A percentile compares a stretch with the other conserved stretches of the same genome.
phyloP scores from a whole-genome alignment of 2,329 filamentous ascomycete species.

The Fusarium pseudonygamai region DNA sequence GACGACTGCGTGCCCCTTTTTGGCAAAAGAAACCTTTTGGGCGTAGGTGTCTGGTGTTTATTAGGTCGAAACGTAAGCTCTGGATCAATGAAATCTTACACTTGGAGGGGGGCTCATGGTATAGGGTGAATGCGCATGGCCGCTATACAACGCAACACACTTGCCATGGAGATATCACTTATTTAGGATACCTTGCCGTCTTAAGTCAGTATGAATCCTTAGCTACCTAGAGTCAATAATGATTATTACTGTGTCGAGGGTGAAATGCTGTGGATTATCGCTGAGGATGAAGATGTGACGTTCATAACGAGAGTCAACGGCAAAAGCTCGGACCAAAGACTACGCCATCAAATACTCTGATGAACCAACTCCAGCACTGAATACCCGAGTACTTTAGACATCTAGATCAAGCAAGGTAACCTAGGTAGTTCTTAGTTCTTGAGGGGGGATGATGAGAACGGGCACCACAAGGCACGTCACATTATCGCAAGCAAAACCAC shows the following conservation, averaged over 20 bases:
- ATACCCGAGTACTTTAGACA: background rate
- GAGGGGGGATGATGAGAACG: background rate
- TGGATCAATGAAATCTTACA: constrained; percentile 22
- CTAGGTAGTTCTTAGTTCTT: background rate
- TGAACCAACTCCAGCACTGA: background rate
- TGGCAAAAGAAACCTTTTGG: constrained; percentile 51
- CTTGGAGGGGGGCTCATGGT: constrained; percentile 44
- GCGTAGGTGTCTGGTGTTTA: constrained; percentile 50
- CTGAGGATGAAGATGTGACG: constrained; percentile 9
- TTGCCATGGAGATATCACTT: background rate
- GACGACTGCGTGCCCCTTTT: constrained; percentile 47
- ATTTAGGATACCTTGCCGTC: background rate
- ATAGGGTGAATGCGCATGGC: constrained; percentile 29
- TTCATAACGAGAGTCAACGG: constrained; percentile 13
- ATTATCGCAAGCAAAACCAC: background rate
- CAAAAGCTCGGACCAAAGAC: constrained; percentile 25
- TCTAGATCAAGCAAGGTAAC: background rate
- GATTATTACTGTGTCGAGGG: background rate
- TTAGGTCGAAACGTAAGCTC: background rate
- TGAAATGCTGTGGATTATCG: background rate
- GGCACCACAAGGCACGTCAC: background rate
- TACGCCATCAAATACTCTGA: background rate
- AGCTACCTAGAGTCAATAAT: background rate
- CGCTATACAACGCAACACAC: background rate
- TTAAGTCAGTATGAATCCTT: background rate